Evolutionary conservation across 768 basidiomycete species (phyloP), one percentile per base, ranked within the genome.

Genomic region (Leucocoprinus birnbaumii): DNA sequence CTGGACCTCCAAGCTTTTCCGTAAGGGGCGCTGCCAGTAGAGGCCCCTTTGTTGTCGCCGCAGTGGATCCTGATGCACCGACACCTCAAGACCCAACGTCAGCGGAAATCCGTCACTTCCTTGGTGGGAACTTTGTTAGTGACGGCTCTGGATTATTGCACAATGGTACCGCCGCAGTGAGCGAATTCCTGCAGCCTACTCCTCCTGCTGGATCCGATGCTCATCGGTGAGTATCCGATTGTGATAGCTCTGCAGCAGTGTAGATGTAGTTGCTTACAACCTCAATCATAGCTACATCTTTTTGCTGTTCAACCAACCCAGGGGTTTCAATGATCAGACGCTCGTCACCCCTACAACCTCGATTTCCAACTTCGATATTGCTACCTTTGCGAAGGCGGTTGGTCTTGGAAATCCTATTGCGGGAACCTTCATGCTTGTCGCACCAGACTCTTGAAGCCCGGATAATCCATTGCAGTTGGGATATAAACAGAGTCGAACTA

Each of bases 31-130:
- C 38, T 27, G 11, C 19, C 31, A 59, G 16, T 52, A 26, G 19
- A 1, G 77, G 75, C 1, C 75, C 77, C 0, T 78, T 77, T 61
- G 73, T 79, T 14, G 56, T 79, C 8, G 72, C 72, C 2, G 59
- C 69, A 3, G 72, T 78, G 1, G 78, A 79, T 49, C 78, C 75
- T 2, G 78, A 80, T 60, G 76, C 74, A 14, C 77, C 77, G 11
- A 76, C 75, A 11, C 77, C 77, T 1, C 71, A 75, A 54, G 62
- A 53, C 9, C 75, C 74, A 3, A 74, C 70, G 1, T 47, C 10
- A 7, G 65, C 75, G 0, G 73, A 78, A 52, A 73, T 77, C 41
- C 69, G 76, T 4, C 78, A 79, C 57, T 78, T 76, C 67, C 66
- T 79, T 1, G 75, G 74, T 3, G 71, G 72, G 0, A 67, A 74